Percentiles rank a stretch among this genome's conserved stretches.
These are phyloP conservation scores for Beauveria medogensis DNA, from an alignment of 2,329 filamentous ascomycete species.

Conservation along the genomic window DNA sequence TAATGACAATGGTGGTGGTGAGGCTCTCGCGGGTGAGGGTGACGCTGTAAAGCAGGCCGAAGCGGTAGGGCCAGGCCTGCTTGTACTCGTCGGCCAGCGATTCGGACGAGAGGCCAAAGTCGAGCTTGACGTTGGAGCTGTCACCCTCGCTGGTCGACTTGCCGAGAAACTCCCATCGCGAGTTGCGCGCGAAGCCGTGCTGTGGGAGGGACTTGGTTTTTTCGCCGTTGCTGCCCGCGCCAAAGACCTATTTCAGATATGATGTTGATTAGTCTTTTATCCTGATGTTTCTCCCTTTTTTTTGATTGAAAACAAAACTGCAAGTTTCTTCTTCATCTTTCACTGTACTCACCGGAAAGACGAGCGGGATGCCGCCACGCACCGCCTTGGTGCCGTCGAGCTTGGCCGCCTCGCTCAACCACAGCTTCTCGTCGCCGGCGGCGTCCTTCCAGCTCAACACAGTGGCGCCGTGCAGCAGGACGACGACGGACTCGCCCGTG, in stretches of 20 bases:
- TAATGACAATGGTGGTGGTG: constrained; percentile 75
- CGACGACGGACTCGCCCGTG: constrained; percentile 75
- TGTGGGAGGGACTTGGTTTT: constrained; percentile 76
- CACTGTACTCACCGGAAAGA: constrained; percentile 66
- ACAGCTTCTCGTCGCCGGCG: constrained; percentile 72
- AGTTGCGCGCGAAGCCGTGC: constrained; percentile 89
- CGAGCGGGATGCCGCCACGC: constrained; percentile 82
- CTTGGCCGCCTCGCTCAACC: constrained; percentile 70
- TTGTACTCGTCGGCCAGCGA: constrained; percentile 61
- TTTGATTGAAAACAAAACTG: no score
- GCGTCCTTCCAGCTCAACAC: constrained; percentile 88
- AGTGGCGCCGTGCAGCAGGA: constrained; percentile 87
- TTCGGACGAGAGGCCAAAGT: constrained; percentile 78
- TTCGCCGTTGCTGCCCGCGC: constrained; percentile 66
- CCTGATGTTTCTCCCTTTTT: no score
- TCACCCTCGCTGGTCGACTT: constrained; percentile 54
- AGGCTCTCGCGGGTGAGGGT: constrained; percentile 69
- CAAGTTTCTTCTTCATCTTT: no score
- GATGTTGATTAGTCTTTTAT: no score
- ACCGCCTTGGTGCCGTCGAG: constrained; percentile 86
- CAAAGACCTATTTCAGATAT: constrained; percentile 60
- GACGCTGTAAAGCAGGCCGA: constrained; percentile 88
- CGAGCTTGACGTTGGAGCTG: constrained; percentile 76
- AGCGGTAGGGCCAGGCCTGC: constrained; percentile 75
- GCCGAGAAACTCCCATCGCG: constrained; percentile 88